Evolutionary conservation across 371 early-diverging fungal genomes (phyloP), one percentile per base, ranked within the genome.

Genomic region (Circinella minor): DNA sequence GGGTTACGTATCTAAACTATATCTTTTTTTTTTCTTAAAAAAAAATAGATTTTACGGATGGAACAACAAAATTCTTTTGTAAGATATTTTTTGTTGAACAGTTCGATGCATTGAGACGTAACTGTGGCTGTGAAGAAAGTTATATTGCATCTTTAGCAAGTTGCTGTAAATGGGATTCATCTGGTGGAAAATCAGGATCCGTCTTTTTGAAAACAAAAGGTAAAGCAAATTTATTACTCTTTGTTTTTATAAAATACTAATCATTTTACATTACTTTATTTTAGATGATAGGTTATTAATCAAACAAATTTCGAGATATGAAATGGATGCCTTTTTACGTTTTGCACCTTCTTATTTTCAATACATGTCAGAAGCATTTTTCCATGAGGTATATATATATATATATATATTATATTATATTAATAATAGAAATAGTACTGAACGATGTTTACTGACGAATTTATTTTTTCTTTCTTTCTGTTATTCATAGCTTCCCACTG

Each of bases 281-380:
- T 9, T 70, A 80, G 99, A 99, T 79, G 93, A 97, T 75, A 92
- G 97, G 59, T 86, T 96, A 36, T 87, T 99, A 61, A 91, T 98
- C 86, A 99, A 99, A 78, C 94, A 98, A 77, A 88, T 97, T 68
- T 91, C 91, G 17, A 90, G 87, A 57, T 87, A 90, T 15, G 99
- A 99, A 72, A 76, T 95, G 66, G 97, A 96, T 70, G 96, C 97
- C 0, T 92, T 99, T 69, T 78, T 93, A 47, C 87, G 91, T 67
- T 97, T 98, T 86, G 97, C 99, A 3, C 97, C 98, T 7, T 86
- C 88, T 15, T 99, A 99, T 76, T 97, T 99, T 74, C 90, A 93
- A 72, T 94, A 98, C 78, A 91, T 98, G 92, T 88, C 92, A 15
- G 85, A 93, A 74, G 93, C 95, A 14, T 89, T 94, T 70, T 93